Percentiles rank a stretch among this genome's conserved stretches.
These are phyloP conservation scores for Nemophila menziesii DNA, from an alignment of 257 asterid genomes.

Conservation along the genomic window DNA sequence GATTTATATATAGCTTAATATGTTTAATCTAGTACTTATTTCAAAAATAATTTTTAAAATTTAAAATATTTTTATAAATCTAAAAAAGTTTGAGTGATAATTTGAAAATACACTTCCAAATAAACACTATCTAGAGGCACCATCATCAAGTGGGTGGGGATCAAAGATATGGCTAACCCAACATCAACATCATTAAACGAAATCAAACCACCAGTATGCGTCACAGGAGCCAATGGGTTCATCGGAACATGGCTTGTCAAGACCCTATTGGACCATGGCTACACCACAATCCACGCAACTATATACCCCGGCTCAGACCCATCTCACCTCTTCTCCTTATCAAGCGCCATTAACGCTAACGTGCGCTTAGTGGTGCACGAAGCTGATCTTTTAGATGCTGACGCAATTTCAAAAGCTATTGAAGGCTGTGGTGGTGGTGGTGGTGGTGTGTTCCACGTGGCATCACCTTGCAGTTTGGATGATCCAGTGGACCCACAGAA, in stretches of 20 bases:
- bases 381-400: constrained; percentile 47
- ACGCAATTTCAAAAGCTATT: constrained; percentile 43
- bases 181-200: background rate
- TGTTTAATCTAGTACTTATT: too few species aligned
- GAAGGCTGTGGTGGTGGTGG: constrained; percentile 62
- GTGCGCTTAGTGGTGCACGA: constrained; percentile 45
- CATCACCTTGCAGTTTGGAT: constrained; percentile 83
- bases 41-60: too few species aligned
- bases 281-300: constrained; percentile 79
- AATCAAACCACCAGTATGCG: constrained; percentile 50
- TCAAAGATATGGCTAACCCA: background rate
- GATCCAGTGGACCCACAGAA: constrained; percentile 71
- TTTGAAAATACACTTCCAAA: too few species aligned
- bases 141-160: background rate
- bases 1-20: too few species aligned
- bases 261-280: constrained; percentile 51
- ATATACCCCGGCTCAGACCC: constrained; percentile 66
- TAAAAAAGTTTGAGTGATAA: too few species aligned
- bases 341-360: constrained; percentile 33
- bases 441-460: constrained; percentile 89
- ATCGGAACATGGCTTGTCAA: constrained; percentile 75
- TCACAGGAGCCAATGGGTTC: constrained; percentile 95
- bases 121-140: too few species aligned
- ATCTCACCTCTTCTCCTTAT: constrained; percentile 57
- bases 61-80: too few species aligned